Evolutionary conservation across 495 filamentous ascomycete species (phyloP).

Genomic region (Neurospora sp.): DNA sequence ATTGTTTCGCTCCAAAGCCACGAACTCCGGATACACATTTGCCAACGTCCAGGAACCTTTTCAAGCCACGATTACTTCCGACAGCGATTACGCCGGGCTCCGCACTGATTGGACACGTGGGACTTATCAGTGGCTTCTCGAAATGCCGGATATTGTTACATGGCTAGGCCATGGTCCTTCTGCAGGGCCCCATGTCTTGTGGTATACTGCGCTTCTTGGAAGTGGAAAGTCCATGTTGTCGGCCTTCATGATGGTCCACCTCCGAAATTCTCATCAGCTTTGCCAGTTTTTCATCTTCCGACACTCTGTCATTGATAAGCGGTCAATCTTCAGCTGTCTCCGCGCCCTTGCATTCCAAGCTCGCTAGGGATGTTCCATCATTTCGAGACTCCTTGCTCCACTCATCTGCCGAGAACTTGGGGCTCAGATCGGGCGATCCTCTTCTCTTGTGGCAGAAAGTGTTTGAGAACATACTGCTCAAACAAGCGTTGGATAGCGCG

Average conservation of each 20-base stretch:
- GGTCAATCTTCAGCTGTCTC: slow-evolving; percentile 10
- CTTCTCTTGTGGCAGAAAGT: slow-evolving; percentile 31
- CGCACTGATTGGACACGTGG: slow-evolving; percentile 26
- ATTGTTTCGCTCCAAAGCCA: not conserved
- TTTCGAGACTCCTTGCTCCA: slow-evolving; percentile 18
- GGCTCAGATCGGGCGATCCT: slow-evolving; percentile 15
- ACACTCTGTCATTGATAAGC: slow-evolving; percentile 13
- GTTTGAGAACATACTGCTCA: slow-evolving; percentile 23
- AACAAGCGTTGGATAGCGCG: slow-evolving; percentile 1
- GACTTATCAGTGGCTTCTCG: slow-evolving; percentile 27
- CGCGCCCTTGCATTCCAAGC: slow-evolving; percentile 27
- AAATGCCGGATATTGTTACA: slow-evolving; percentile 10
- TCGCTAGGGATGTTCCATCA: slow-evolving; percentile 11
- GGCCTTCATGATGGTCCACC: slow-evolving; percentile 22
- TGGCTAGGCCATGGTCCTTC: slow-evolving; percentile 11
- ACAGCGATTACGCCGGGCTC: slow-evolving; percentile 28
- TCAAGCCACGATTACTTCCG: slow-evolving; percentile 12
- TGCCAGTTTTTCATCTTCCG: slow-evolving; percentile 30
- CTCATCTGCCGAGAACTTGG: slow-evolving; percentile 16
- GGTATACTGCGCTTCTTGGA: slow-evolving; percentile 20
- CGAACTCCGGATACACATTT: slow-evolving; percentile 9
- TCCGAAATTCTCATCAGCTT: slow-evolving; percentile 9
- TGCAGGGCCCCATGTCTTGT: slow-evolving; percentile 14
- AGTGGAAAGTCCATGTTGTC: slow-evolving; percentile 30
- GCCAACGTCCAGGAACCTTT: not conserved